Evolutionary conservation across 106 monocot species (phyloP), one percentile per base, ranked within the genome.

Genomic region (Apostasia ramifera): DNA sequence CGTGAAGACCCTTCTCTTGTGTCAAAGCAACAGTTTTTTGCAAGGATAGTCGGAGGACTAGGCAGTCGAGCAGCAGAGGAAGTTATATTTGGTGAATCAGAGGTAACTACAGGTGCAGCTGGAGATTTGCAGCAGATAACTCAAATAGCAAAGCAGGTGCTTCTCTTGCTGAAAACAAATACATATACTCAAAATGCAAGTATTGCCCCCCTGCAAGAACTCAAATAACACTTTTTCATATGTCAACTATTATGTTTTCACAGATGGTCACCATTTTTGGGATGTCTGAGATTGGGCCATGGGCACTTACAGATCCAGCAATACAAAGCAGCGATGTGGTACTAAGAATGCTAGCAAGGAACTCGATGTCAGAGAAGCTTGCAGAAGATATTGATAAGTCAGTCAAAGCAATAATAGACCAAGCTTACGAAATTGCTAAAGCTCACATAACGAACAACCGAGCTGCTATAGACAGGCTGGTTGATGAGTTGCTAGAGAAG

Each of bases 21-120:
- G 44, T 84, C 88, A 40, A 84, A 81, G 63, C 81, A 81, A 63
- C 84, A 84, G 61, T 73, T 88, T 15, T 81, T 88, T 76, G 87
- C 87, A 12, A 71, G 81, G 73, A 88, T 88, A 63, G 84, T 84
- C 37, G 87, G 87, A 57, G 88, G 84, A 54, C 73, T 88, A 45
- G 88, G 88, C 9, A 84, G 88, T 5, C 68, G 84, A 52, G 88
- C 84, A 47, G 81, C 88, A 46, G 84, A 88, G 59, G 88, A 88
- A 79, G 76, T 88, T 44, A 74, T 88, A 67, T 88, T 88, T 73
- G 88, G 81, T 43, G 84, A 88, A 52, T 50, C 81, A 40, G 88
- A 88, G 67, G 71, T 84, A 64, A 88, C 87, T n/a, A 88, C 87
- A 8, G 87, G 87, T 69, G 87, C 87, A 71, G 87, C 83, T 39